A percentile compares a stretch with the other conserved stretches of the same genome.
Evolutionary conservation across 163 green algal species (phyloP).

Genomic region (Scenedesmus sp.): DNA sequence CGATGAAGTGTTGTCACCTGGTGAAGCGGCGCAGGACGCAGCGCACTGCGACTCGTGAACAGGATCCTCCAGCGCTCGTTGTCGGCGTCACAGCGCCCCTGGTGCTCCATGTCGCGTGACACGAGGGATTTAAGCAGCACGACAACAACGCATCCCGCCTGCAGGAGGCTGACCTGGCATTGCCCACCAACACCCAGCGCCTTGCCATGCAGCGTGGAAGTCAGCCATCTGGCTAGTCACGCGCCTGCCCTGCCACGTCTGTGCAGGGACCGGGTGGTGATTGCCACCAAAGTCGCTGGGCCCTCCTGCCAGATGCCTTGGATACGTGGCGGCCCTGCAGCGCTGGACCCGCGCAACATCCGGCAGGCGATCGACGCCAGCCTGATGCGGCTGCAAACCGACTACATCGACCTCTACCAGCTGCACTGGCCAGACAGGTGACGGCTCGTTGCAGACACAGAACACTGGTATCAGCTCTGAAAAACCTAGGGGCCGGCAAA

Average conservation of each 20-base stretch:
- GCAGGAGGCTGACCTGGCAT: too few relatives aligned
- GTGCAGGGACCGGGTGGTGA: constrained; percentile 69
- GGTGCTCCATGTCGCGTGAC: too few relatives aligned
- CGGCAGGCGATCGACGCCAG: constrained; percentile 55
- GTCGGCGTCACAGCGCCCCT: too few relatives aligned
- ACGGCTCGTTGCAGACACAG: neutral
- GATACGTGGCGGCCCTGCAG: constrained; percentile 86
- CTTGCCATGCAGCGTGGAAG: constrained; percentile 26
- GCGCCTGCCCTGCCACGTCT: too few relatives aligned
- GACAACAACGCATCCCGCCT: too few relatives aligned
- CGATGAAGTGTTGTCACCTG: too few relatives aligned
- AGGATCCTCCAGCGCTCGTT: too few relatives aligned
- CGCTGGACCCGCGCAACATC: constrained; percentile 78
- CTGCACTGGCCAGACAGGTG: constrained; percentile 83
- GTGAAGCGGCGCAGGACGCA: too few relatives aligned
- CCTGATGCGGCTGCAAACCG: constrained; percentile 83
- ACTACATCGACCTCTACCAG: constrained; percentile 93
- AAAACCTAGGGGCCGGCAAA: too few relatives aligned
- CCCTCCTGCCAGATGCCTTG: constrained; percentile 91
- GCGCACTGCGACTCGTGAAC: too few relatives aligned
- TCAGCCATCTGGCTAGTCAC: neutral
- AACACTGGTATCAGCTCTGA: neutral
- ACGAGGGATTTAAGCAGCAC: too few relatives aligned
- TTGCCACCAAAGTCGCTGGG: constrained; percentile 91
- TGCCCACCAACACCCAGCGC: too few relatives aligned